phyloP scores from a whole-genome alignment of 1,139 yeast species.

The Hansenula lynferdii region DNA sequence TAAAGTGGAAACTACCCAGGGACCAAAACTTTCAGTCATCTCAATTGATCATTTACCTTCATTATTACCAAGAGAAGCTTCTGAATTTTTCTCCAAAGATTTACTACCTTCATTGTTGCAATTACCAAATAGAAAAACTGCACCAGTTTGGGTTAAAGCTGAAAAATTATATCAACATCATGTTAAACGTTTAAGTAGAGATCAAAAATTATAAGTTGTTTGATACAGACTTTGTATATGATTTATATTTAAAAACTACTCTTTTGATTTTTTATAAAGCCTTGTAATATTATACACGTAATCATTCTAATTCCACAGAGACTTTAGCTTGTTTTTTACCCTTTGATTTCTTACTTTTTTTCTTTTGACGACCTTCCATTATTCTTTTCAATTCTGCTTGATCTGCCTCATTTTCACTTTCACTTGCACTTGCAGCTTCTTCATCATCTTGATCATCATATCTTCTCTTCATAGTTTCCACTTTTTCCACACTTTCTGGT shows the following conservation, averaged over 20 bases:
- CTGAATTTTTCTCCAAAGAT: slow-evolving; percentile 84
- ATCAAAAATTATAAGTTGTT: slow-evolving; percentile 27
- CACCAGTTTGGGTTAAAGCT: slow-evolving; percentile 93
- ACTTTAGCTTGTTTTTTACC: slow-evolving; percentile 41
- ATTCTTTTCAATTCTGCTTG: slow-evolving; percentile 32
- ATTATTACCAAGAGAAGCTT: slow-evolving; percentile 92
- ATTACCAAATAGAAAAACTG: slow-evolving; percentile 71
- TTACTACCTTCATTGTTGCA: slow-evolving; percentile 83
- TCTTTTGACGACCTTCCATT: slow-evolving; percentile 34
- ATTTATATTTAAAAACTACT: not conserved
- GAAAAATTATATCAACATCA: slow-evolving; percentile 78
- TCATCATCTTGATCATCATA: slow-evolving; percentile 36
- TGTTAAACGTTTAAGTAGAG: slow-evolving; percentile 56
- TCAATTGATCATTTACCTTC: slow-evolving; percentile 98
- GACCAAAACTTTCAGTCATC: slow-evolving; percentile 85
- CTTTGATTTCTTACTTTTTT: slow-evolving; percentile 37
- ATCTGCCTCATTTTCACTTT: slow-evolving; percentile 44
- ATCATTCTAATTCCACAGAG: slow-evolving; percentile 49
- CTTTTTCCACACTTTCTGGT: slow-evolving; percentile 73
- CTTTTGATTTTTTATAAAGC: not conserved
- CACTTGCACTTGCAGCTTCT: slow-evolving; percentile 50
- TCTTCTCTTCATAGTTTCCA: slow-evolving; percentile 67
- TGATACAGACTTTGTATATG: not conserved
- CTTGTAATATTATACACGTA: not conserved
- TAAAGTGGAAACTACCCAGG: slow-evolving; percentile 65